Evolutionary conservation across 2,329 filamentous ascomycete species (phyloP).

Genomic region (Apiospora sp.): DNA sequence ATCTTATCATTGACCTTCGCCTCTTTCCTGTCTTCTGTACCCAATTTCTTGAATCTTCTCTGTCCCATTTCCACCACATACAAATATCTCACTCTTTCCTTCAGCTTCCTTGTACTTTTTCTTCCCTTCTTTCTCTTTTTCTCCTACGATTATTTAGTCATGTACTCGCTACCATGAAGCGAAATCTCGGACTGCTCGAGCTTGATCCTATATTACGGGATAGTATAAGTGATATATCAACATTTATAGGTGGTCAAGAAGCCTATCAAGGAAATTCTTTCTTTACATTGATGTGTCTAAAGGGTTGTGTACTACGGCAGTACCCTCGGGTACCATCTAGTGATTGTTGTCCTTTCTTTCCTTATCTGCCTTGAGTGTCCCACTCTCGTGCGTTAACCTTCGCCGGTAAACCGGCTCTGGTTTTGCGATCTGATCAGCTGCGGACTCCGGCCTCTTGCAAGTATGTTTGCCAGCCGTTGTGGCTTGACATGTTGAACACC

Average conservation of each 20-base stretch:
- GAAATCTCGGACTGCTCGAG: too few species aligned
- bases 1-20: too few species aligned
- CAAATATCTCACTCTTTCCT: too few species aligned
- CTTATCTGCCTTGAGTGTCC: neutral
- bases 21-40: too few species aligned
- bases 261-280: neutral
- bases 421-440: neutral
- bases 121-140: neutral
- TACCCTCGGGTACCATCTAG: neutral
- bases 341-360: neutral
- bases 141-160: too few species aligned
- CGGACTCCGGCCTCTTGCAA: neutral
- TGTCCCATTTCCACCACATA: neutral
- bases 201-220: too few species aligned
- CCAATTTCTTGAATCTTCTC: neutral
- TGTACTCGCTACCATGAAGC: too few species aligned
- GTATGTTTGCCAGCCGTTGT: neutral
- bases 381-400: neutral
- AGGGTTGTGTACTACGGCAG: neutral
- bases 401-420: neutral
- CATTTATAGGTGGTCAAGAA: too few species aligned
- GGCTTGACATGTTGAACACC: neutral
- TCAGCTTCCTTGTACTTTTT: too few species aligned
- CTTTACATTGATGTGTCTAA: neutral
- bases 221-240: too few species aligned